phyloP scores from a whole-genome alignment of 148 eudicot genomes.

The Cornus kousa region DNA sequence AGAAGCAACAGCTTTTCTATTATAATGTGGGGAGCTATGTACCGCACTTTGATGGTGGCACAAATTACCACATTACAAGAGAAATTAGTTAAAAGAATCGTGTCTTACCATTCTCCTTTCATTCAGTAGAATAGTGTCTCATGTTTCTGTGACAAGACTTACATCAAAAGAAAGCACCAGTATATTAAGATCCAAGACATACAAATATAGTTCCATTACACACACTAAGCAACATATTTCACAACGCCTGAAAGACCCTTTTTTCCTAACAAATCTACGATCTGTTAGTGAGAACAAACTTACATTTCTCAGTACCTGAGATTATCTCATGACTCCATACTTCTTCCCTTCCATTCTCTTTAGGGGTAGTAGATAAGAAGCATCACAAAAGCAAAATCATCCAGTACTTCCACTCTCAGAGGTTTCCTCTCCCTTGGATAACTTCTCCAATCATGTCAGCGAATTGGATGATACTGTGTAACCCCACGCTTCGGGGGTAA shows the following conservation, averaged over 20 bases:
- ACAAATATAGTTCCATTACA: neutral
- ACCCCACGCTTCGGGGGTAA: constrained; percentile 88
- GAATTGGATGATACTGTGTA: constrained; percentile 77
- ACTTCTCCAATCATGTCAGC: constrained; percentile 22
- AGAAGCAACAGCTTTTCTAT: too few species aligned
- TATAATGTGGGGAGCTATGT: too few species aligned
- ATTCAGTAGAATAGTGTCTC: neutral
- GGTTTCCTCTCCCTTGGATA: neutral
- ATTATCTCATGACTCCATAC: neutral
- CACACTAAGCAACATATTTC: neutral
- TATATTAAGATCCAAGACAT: constrained; percentile 5
- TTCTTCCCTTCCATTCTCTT: constrained; percentile 6
- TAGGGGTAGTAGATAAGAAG: neutral
- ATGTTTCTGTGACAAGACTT: neutral
- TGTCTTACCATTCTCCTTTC: neutral
- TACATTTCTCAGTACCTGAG: neutral
- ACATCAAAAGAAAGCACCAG: constrained; percentile 2
- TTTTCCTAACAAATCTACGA: neutral
- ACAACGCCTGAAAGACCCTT: neutral
- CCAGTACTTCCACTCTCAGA: neutral
- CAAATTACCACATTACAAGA: neutral
- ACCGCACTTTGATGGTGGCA: too few species aligned
- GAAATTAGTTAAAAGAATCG: neutral
- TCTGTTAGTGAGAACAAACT: neutral
- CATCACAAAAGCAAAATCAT: constrained; percentile 2